These are phyloP conservation scores for Rheum nobile DNA, from an alignment of 148 eudicot species.

Conservation along the genomic window DNA sequence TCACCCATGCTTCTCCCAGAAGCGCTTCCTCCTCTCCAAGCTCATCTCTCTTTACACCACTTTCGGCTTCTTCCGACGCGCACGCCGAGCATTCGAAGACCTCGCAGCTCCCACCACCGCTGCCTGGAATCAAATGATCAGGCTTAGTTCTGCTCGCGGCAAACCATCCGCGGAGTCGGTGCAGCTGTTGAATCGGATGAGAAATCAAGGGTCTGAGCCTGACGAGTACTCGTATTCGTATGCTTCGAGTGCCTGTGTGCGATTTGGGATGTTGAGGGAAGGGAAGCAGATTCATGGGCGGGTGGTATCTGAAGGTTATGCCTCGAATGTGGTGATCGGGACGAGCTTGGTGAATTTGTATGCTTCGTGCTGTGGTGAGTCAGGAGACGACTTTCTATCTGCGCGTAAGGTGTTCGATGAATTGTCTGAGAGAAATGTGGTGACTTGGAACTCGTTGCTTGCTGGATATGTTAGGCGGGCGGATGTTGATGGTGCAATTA, in stretches of 20 bases:
- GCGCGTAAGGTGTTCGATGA: constrained; percentile 43
- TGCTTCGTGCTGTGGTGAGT: constrained; percentile 10
- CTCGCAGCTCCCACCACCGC: constrained; percentile 32
- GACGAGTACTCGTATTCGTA: constrained; percentile 46
- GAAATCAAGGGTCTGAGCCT: constrained; percentile 14
- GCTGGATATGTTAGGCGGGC: constrained; percentile 25
- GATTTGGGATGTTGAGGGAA: constrained; percentile 25
- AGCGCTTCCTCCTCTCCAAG: constrained; percentile 28
- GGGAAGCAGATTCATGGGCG: constrained; percentile 58
- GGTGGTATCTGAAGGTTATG: constrained; percentile 38
- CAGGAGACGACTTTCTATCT: constrained; percentile 13
- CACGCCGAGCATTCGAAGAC: constrained; percentile 23
- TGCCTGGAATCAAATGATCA: constrained; percentile 49
- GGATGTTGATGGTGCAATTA: constrained; percentile 29
- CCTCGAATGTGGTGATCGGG: constrained; percentile 30
- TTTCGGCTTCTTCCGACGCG: constrained; percentile 19
- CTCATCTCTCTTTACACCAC: constrained; percentile 26
- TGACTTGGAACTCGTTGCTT: constrained; percentile 51
- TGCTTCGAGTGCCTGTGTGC: constrained; percentile 31
- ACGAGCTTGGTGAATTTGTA: constrained; percentile 57
- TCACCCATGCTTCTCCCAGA: constrained; percentile 33
- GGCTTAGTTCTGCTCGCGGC: constrained; percentile 20
- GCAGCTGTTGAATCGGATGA: constrained; percentile 26
- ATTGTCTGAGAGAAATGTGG: constrained; percentile 41
- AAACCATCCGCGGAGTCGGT: constrained; percentile 19